Percentiles rank a stretch among this genome's conserved stretches.
These are phyloP conservation scores for Neoboletus subvelutipes DNA, from an alignment of 768 basidiomycete species.

Conservation along the genomic window DNA sequence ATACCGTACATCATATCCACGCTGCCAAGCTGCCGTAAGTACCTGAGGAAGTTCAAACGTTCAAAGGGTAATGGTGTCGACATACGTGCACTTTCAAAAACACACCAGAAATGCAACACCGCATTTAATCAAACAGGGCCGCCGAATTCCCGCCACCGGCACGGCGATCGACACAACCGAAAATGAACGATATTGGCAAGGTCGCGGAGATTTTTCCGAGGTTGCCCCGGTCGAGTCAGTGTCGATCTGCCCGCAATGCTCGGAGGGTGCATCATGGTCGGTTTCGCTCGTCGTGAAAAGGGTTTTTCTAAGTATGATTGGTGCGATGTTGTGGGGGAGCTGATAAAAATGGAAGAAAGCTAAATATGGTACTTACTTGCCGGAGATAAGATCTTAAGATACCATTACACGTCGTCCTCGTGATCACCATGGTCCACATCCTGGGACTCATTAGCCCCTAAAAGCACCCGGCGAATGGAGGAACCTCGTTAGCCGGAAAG, in stretches of 20 bases:
- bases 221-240: neutral
- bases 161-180: conserved; percentile 5
- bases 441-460: neutral
- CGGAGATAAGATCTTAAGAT: neutral
- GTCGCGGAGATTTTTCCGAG: neutral
- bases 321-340: neutral
- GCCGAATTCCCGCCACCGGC: conserved; percentile 6
- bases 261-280: neutral
- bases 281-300: no score
- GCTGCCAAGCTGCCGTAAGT: neutral
- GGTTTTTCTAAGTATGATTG: no score
- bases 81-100: no score
- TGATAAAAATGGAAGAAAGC: neutral
- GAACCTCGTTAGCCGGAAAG: conserved; percentile 5
- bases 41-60: no score
- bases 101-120: conserved; percentile 5
- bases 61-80: no score
- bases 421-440: neutral
- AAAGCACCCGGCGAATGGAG: neutral
- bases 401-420: no score
- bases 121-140: neutral
- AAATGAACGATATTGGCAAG: no score
- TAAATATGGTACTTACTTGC: neutral
- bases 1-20: neutral
- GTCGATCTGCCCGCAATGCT: neutral